phyloP scores from a whole-genome alignment of 2,329 filamentous ascomycete species.

The Pseudocercospora cruenta region DNA sequence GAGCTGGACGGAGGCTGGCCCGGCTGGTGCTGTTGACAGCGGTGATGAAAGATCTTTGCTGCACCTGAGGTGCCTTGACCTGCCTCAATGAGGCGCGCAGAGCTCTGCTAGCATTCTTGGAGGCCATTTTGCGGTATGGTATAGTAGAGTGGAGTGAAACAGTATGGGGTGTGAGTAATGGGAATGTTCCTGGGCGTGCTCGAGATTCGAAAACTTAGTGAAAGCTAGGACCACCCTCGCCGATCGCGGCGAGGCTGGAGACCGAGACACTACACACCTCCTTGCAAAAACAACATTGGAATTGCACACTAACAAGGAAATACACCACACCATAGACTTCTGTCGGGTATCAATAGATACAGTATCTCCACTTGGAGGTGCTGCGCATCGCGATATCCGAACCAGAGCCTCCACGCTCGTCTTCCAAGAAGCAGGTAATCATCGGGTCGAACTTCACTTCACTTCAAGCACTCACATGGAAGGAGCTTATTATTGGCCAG shows the following conservation, averaged over 20 bases:
- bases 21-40: conserved; percentile 55
- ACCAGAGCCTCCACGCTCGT: background rate
- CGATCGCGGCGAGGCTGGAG: background rate
- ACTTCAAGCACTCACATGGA: background rate
- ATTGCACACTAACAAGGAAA: background rate
- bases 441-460: background rate
- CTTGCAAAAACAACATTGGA: background rate
- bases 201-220: background rate
- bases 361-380: background rate
- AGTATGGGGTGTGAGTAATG: conserved; percentile 9
- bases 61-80: conserved; percentile 54
- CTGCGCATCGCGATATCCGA: background rate
- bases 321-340: background rate
- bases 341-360: background rate
- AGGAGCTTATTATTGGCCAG: background rate
- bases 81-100: conserved; percentile 61
- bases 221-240: background rate
- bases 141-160: conserved; percentile 3
- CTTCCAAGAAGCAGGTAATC: background rate
- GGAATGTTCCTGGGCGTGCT: background rate
- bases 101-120: conserved; percentile 69
- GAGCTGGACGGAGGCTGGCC: conserved; percentile 48
- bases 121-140: conserved; percentile 65
- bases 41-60: conserved; percentile 63
- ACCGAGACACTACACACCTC: background rate